These are phyloP conservation scores for Trichoderma gamsii DNA, from an alignment of 495 filamentous ascomycete species.

Conservation along the genomic window DNA sequence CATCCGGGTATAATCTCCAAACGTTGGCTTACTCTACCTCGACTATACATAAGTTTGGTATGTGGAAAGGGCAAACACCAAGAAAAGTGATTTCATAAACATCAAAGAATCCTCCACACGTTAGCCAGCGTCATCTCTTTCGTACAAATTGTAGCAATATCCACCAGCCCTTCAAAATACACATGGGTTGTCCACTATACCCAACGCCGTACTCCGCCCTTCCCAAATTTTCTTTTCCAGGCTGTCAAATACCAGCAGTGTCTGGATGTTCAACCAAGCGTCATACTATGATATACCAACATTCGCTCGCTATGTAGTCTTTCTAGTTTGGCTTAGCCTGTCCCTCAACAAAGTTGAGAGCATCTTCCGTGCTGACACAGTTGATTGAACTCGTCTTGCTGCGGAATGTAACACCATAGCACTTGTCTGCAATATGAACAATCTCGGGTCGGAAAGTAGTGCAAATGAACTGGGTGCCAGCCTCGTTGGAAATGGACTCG, in stretches of 20 bases:
- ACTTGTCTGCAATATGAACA: slow-evolving; percentile 90
- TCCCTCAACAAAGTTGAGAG: slow-evolving; percentile 89
- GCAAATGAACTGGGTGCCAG: slow-evolving; percentile 65
- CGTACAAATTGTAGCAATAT: background rate
- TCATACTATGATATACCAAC: background rate
- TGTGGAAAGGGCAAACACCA: background rate
- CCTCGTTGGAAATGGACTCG: slow-evolving; percentile 60
- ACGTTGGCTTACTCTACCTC: background rate
- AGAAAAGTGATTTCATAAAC: background rate
- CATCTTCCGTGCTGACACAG: slow-evolving; percentile 79
- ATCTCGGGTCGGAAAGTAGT: slow-evolving; percentile 98
- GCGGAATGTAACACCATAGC: slow-evolving; percentile 90
- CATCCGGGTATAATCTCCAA: background rate
- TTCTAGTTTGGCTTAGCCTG: slow-evolving; percentile 22
- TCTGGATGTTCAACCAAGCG: slow-evolving; percentile 1
- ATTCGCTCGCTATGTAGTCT: background rate
- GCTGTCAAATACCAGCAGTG: background rate
- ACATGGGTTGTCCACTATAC: background rate
- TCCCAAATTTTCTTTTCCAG: background rate
- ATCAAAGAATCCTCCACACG: background rate
- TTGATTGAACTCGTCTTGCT: slow-evolving; percentile 92
- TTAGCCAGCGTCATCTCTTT: slow-evolving; percentile 3
- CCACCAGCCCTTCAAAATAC: background rate
- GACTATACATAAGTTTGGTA: background rate
- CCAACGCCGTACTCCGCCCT: slow-evolving; percentile 1